Base-by-base conservation (phyloP, 2,329 filamentous ascomycete species). In the Diplodia sapinea region DNA sequence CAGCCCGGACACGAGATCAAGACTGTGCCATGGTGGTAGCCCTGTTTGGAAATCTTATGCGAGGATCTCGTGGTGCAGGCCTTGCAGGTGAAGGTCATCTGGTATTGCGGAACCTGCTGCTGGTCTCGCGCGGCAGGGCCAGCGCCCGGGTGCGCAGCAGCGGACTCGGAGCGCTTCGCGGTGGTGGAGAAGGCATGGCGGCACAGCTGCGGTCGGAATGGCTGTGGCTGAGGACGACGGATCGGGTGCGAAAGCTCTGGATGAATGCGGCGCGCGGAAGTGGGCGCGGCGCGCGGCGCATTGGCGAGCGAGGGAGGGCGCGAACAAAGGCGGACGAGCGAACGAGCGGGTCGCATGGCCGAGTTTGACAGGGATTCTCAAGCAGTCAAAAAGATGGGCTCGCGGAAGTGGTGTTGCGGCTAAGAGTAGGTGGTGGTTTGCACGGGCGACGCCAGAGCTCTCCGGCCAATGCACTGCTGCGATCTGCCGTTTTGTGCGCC, bases 81-180 rank as follows among this genome's bases (percentile, higher is more conserved):
- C 68, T 91, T 89, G 85, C 95, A 99, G 72, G 95, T 99, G 78
- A 99, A 97, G 61, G 89, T 91, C 71, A 99, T 85, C 72, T 93
- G 86, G 81, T 98, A 99, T 68, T 61, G 57, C 36, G 59, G 65
- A 31, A 62, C 17, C 7, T 67, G 33, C n/a, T 63, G 43, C 31
- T 63, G 40, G 40, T 51, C 29, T 17, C 17, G 29, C 13, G 29
- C 29, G 11, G 59, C 47, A 23, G 54, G 23, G 20, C 7, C 36
- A 29, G 56, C 31, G 20, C 47, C 49, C 38, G 20, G 49, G 7
- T 50, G 47, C 8, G 91, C 88, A 1, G 92, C 92, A 43, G 82
- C 78, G 79, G 79, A 36, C 70, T 76, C 71, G 68, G 75, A 76
- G 47, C 76, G 31, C 9, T 75, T 74, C 12, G 77, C 72, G 33